phyloP scores from a whole-genome alignment of 106 monocot species.

The Phalaenopsis equestris region DNA sequence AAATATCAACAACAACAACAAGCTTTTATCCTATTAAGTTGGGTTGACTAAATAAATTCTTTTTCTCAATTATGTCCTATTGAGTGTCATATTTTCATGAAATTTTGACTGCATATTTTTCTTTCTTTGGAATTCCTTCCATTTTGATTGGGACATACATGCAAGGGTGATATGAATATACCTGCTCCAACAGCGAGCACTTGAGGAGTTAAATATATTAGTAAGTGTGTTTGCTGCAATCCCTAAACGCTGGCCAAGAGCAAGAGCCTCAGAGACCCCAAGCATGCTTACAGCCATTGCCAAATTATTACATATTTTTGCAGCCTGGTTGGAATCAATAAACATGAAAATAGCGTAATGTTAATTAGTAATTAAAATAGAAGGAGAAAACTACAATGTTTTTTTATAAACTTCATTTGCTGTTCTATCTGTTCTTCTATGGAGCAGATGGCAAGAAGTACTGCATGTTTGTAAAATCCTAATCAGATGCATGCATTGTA shows the following conservation, averaged over 20 bases:
- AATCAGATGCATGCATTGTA: not conserved
- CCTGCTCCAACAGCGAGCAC: constrained; percentile 98
- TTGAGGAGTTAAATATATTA: constrained; percentile 82
- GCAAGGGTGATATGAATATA: constrained; percentile 14
- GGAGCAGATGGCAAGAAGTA: not conserved
- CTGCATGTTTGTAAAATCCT: not conserved
- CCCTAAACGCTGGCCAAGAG: constrained; percentile 85
- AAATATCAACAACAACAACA: not conserved
- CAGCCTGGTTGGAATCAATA: constrained; percentile 54
- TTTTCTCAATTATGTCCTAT: too few relatives aligned
- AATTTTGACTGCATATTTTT: not conserved
- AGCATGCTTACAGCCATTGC: constrained; percentile 96
- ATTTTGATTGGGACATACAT: not conserved
- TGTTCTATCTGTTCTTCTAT: not conserved
- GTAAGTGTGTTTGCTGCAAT: constrained; percentile 58
- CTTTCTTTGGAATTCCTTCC: not conserved
- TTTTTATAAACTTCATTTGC: not conserved
- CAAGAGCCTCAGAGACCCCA: constrained; percentile 90
- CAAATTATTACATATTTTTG: constrained; percentile 96
- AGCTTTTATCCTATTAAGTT: too few relatives aligned
- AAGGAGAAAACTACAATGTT: not conserved
- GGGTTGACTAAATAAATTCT: too few relatives aligned
- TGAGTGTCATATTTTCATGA: not conserved
- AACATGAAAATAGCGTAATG: not conserved
- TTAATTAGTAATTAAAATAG: not conserved